These are phyloP conservation scores for Coemansia sp. DNA, from an alignment of 192 early-diverging fungal genomes.

Conservation along the genomic window DNA sequence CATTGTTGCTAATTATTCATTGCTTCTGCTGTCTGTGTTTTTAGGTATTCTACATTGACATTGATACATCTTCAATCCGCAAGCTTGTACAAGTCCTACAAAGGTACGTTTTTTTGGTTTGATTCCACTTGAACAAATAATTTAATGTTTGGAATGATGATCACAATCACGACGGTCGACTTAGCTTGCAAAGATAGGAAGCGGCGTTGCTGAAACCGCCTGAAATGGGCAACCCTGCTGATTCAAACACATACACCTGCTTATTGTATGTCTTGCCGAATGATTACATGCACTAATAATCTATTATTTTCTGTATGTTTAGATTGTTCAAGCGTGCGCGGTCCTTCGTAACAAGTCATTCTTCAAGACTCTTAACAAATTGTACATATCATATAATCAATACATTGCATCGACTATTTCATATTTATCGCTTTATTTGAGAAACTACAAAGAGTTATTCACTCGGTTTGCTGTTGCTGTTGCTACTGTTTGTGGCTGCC, in stretches of 20 bases:
- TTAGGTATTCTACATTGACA: not conserved
- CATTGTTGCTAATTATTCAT: not conserved
- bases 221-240: constrained; percentile 43
- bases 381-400: too few species aligned
- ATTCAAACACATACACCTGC: constrained; percentile 13
- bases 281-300: not conserved
- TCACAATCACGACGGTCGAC: constrained; percentile 51
- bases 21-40: not conserved
- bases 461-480: constrained; percentile 6
- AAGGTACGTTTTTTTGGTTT: constrained; percentile 22
- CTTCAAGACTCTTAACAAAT: too few species aligned
- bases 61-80: not conserved
- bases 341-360: too few species aligned
- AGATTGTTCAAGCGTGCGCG: too few species aligned
- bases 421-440: too few species aligned
- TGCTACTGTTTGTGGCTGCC: not conserved
- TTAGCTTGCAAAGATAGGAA: constrained; percentile 51
- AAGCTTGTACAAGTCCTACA: not conserved
- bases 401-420: too few species aligned
- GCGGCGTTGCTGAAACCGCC: constrained; percentile 44
- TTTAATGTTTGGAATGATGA: constrained; percentile 34
- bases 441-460: not conserved
- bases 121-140: not conserved
- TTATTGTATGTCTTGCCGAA: not conserved
- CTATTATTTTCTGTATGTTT: too few species aligned